A percentile compares a stretch with the other conserved stretches of the same genome.
Evolutionary conservation across 2,329 filamentous ascomycete species (phyloP).

Genomic region (Aspergillus carbonarius): DNA sequence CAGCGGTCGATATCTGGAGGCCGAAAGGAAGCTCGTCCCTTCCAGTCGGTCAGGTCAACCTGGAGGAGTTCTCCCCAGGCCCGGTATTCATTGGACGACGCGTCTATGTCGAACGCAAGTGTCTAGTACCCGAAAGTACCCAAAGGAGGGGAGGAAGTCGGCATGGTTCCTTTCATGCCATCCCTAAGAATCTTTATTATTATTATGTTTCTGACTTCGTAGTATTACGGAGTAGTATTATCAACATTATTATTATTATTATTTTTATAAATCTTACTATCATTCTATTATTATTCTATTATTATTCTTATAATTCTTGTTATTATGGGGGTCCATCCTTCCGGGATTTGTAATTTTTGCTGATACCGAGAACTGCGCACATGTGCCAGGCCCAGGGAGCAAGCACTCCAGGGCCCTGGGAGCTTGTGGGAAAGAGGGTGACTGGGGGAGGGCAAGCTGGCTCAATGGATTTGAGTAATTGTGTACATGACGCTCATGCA

Average conservation of each 20-base stretch:
- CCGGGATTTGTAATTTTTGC: not conserved
- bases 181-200: not conserved
- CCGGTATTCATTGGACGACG: not conserved
- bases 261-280: not conserved
- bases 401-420: not conserved
- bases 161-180: not conserved
- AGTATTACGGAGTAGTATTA: not conserved
- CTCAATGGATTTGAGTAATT: not conserved
- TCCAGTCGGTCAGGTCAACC: not conserved
- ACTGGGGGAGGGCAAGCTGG: not conserved
- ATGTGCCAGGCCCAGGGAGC: not conserved
- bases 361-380: not conserved
- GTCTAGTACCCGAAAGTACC: not conserved
- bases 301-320: not conserved
- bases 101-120: not conserved
- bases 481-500: slow-evolving; percentile 3
- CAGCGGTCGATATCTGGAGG: not conserved
- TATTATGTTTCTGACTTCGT: not conserved
- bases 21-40: not conserved
- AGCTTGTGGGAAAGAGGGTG: not conserved
- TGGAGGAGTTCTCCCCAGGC: not conserved
- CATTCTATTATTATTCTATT: not conserved
- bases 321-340: not conserved
- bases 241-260: not conserved
- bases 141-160: not conserved